A percentile compares a stretch with the other conserved stretches of the same genome.
Conservation (phyloP, 2,329 filamentous ascomycete species). For the Penicillium sp. region DNA sequence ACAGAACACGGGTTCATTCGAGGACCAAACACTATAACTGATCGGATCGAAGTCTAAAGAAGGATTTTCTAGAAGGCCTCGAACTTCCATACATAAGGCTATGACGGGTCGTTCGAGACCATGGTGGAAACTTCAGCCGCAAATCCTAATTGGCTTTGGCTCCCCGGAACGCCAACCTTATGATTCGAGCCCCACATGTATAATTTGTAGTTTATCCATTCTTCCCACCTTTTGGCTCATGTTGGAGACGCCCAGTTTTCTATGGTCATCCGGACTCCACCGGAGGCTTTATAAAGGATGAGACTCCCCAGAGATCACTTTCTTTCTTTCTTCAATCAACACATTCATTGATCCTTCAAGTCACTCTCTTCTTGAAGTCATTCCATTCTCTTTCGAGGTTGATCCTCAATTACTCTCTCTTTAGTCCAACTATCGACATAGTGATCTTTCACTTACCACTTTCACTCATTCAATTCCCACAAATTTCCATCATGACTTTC, state of each 20-base stretch:
- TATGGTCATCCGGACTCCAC: conserved; percentile 4
- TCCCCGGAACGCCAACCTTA: conserved; percentile 6
- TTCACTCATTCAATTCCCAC: conserved; percentile 3
- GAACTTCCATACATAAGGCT: background rate
- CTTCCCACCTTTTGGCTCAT: conserved; percentile 1
- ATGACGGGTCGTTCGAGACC: conserved; percentile 11
- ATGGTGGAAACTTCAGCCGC: conserved; percentile 4
- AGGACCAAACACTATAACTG: background rate
- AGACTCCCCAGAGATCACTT: background rate
- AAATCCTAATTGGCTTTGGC: background rate
- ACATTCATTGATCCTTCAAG: conserved; percentile 13
- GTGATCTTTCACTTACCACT: conserved; percentile 1
- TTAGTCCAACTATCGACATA: conserved; percentile 2
- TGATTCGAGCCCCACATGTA: conserved; percentile 1
- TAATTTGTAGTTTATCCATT: conserved; percentile 9
- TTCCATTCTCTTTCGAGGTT: conserved; percentile 7
- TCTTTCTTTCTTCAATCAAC: conserved; percentile 4
- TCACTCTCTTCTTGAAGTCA: conserved; percentile 14
- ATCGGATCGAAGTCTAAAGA: conserved; percentile 1
- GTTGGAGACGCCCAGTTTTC: background rate
- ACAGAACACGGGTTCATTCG: background rate
- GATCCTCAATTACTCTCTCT: conserved; percentile 10
- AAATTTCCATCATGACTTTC: conserved; percentile 14
- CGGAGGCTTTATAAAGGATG: conserved; percentile 1
- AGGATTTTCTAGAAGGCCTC: conserved; percentile 4